Conservation (phyloP, 108 stramenopile genomes). For the Cyclotella sp. region DNA sequence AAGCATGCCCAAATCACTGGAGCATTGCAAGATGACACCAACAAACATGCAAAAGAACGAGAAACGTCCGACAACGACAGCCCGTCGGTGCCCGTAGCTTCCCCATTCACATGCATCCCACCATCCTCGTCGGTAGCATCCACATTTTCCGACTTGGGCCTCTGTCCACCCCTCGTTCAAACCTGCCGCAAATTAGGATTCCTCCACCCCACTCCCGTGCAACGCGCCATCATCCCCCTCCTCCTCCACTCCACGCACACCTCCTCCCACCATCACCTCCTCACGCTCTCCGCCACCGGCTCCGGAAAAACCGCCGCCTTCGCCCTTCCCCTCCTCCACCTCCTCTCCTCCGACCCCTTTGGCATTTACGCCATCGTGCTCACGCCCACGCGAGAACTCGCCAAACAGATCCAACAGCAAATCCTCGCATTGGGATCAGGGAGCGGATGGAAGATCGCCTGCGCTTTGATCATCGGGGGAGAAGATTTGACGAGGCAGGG, state of each 20-base stretch:
- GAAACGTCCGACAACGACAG: not conserved
- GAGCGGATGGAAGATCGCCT: slow-evolving; percentile 73
- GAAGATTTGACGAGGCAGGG: slow-evolving; percentile 82
- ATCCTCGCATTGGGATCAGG: slow-evolving; percentile 87
- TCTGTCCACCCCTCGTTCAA: slow-evolving; percentile 68
- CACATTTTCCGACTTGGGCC: slow-evolving; percentile 71
- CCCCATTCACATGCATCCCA: not conserved
- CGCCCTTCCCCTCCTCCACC: slow-evolving; percentile 88
- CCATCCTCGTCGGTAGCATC: slow-evolving; percentile 11
- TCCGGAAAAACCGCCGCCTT: slow-evolving; percentile 95
- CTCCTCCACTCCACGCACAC: not conserved
- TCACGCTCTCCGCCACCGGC: slow-evolving; percentile 83
- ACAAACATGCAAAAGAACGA: not conserved
- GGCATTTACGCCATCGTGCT: slow-evolving; percentile 93
- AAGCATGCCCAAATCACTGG: slow-evolving; percentile 10
- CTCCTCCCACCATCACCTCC: slow-evolving; percentile 47
- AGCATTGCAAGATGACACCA: not conserved
- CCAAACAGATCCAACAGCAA: slow-evolving; percentile 96
- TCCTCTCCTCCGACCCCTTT: slow-evolving; percentile 86
- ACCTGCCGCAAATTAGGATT: slow-evolving; percentile 77
- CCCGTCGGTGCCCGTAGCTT: not conserved
- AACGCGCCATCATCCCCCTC: slow-evolving; percentile 68
- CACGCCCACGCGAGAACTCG: slow-evolving; percentile 96
- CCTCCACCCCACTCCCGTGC: slow-evolving; percentile 73
- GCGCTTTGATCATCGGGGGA: slow-evolving; percentile 92